Conservation (phyloP, 2,329 filamentous ascomycete species). For the Paecilomyces variotii region DNA sequence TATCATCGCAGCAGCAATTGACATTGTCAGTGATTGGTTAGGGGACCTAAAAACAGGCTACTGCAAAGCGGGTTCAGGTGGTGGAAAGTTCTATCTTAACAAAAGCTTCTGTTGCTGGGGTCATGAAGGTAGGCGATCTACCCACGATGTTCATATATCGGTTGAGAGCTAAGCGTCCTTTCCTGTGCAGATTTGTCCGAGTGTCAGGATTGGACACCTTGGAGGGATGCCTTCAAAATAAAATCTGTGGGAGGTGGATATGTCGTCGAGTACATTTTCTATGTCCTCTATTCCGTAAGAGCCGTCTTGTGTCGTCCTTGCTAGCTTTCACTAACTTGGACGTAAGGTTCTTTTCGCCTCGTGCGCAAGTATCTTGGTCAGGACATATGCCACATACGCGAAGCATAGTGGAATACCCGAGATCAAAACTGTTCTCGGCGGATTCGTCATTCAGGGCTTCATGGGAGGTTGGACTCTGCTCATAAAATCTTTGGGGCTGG, state of each 20-base stretch:
- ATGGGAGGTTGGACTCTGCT: constrained; percentile 80
- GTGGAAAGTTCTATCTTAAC: constrained; percentile 84
- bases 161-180: constrained; percentile 9
- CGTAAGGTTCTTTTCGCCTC: constrained; percentile 65
- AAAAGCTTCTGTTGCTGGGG: constrained; percentile 90
- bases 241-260: constrained; percentile 61
- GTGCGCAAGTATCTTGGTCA: constrained; percentile 69
- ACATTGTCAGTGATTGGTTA: constrained; percentile 87
- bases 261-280: constrained; percentile 81
- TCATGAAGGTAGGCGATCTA: constrained; percentile 54
- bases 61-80: constrained; percentile 67
- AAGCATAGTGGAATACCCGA: constrained; percentile 95
- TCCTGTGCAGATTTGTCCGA: constrained; percentile 54
- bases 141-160: neutral
- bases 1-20: constrained; percentile 76
- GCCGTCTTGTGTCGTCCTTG: constrained; percentile 5
- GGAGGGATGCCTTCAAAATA: constrained; percentile 68
- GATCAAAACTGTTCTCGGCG: constrained; percentile 91
- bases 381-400: constrained; percentile 76
- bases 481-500: constrained; percentile 82
- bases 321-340: constrained; percentile 13
- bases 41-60: constrained; percentile 87
- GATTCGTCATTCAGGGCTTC: constrained; percentile 84
- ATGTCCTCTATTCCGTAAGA: constrained; percentile 70
- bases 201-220: constrained; percentile 80